Evolutionary conservation across 768 basidiomycete genomes (phyloP), one percentile per base, ranked within the genome.

Genomic region (Leucosporidium creatinivorum): DNA sequence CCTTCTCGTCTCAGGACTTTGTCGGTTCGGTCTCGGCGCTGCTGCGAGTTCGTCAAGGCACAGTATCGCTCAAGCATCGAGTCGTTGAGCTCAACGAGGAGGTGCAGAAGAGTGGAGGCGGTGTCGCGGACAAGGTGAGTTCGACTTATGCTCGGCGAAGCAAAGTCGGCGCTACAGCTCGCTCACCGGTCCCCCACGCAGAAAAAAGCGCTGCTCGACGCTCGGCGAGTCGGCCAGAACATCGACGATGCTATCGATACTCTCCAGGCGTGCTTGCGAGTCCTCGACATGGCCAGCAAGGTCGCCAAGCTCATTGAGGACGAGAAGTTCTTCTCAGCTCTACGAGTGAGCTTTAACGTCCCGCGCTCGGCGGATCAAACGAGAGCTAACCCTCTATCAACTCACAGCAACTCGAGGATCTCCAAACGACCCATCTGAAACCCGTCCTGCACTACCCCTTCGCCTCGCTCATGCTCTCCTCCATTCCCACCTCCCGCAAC

Each of bases 241-340:
- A 82, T 99, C 52, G 96, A 99, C 79, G 93, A 97, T 78, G 91
- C 91, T 21, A 93, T 99, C 73, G 96, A 98, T 77, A 90, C 91
- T 12, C 80, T 98, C 18, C 93, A 98, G 79, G 89, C 91, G 19
- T 94, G 90, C 75, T 80, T 99, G 67, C 86, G 92, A 66, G 86
- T 98, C 7, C 80, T 99, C 70, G 96, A 99, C 76, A 87, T 96
- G 67, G 88, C 96, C 19, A 85, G 92, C 78, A 86, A 92, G 54
- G 91, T 98, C 59, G 87, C 89, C 44, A 86, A 91, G 77, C 92
- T 98, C 87, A 89, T 99, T 74, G 84, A 85, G 74, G 87, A 93
- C 74, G 89, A 89, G 62, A 93, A 88, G 81, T 97, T 92, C 79
- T 98, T 92, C 90, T 93, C 92, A 77, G 96, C 96, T 55, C 78